Base-by-base conservation (phyloP, 2,329 filamentous ascomycete species). In the Atkinsonella hypoxylon region DNA sequence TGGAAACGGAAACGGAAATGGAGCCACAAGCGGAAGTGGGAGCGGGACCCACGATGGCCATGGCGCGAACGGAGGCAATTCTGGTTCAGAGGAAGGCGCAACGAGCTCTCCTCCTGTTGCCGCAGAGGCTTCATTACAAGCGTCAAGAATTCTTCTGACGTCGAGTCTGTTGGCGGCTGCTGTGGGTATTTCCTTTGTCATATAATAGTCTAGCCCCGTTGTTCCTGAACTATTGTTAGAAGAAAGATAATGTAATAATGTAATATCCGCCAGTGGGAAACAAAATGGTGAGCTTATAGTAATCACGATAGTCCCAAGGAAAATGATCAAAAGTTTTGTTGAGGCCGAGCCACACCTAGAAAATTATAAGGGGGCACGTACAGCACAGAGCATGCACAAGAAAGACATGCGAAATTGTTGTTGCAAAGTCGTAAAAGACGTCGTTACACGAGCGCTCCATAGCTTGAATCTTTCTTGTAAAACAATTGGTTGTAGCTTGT, bases 151-250 rank as follows among this genome's bases (percentile, higher is more conserved):
- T 10, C 13, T 39, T 4, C 4, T 41, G 17, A 10, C 34, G 4
- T 51, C 45, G 4, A 13, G 26, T 44, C 38, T 53, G 45, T 20
- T 32, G 32, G 48, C 38, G n/a, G 48, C 32, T 32, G 20, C 34
- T 18, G 48, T 45, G 12, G 42, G 45, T n/a, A 12, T 53, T 11
- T 42, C 48, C 32, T 40, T 47, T 32, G 18, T 43, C 20, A 13
- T 49, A 17, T 52, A 44, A 46, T 41, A 41, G 6, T 20, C 8
- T 36, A 11, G 10, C 32, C 15, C n/a, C 26, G n/a, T 30, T 15
- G 30, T 26, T 4, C 30, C 11, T 44, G 10, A 17, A 22, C 3
- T 26, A 26, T 4, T 11, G 17, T 20, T 7, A 18, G 12, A 10
- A 41, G 11, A 20, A 41, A 18, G 2, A 10, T 6, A 41, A 20